phyloP scores from a whole-genome alignment of 148 eudicot species.

The Amaranthus cruentus region DNA sequence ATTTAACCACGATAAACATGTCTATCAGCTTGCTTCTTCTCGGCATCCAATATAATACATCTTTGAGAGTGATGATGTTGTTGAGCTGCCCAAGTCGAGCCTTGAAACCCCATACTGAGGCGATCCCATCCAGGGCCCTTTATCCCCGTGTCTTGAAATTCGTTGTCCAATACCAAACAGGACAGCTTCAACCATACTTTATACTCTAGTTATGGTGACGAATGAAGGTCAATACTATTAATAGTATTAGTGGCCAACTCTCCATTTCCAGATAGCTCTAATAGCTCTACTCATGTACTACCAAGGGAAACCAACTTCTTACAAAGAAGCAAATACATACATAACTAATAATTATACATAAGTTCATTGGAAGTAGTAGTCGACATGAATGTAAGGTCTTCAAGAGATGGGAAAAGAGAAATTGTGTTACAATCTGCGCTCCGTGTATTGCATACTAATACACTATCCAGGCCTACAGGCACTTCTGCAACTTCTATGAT shows the following conservation, averaged over 20 bases:
- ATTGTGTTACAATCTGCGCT: neutral
- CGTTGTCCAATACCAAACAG: slow-evolving; percentile 13
- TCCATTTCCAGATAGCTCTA: too few species aligned
- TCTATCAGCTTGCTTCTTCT: slow-evolving; percentile 18
- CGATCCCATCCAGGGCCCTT: slow-evolving; percentile 16
- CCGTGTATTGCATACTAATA: slow-evolving; percentile 4
- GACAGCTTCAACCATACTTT: slow-evolving; percentile 21
- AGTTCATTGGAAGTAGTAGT: too few species aligned
- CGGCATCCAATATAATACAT: slow-evolving; percentile 25
- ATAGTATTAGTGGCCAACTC: too few species aligned
- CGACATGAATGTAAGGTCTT: neutral
- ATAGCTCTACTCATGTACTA: too few species aligned
- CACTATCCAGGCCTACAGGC: neutral
- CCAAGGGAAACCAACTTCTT: too few species aligned
- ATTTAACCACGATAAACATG: slow-evolving; percentile 13
- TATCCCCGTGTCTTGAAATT: slow-evolving; percentile 17
- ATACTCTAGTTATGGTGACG: too few species aligned
- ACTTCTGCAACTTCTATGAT: neutral
- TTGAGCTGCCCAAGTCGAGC: slow-evolving; percentile 13
- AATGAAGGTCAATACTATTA: too few species aligned
- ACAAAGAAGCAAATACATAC: too few species aligned
- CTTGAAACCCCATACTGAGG: slow-evolving; percentile 13
- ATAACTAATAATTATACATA: too few species aligned
- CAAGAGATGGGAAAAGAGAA: slow-evolving; percentile 27
- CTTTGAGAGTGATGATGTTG: slow-evolving; percentile 16